Base-by-base conservation (phyloP, 169 alveolate genomes). In the Fabrea salina region DNA sequence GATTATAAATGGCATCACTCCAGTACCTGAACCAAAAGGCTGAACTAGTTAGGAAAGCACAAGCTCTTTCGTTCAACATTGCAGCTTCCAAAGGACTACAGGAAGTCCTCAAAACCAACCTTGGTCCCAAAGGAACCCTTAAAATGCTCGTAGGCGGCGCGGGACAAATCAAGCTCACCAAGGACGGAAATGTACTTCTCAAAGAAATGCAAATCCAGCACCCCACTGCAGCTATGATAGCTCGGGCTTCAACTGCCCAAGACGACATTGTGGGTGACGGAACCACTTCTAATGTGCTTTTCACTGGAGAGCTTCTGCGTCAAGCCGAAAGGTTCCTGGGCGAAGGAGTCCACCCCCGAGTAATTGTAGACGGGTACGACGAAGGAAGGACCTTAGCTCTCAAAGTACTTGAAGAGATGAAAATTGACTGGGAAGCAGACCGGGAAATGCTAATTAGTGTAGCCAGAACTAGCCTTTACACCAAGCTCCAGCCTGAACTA, bases 241-340 rank as follows among this genome's bases (percentile, higher is more conserved):
- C 99, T 43, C 88, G 99, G 75, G 99, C 99, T 22, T 98, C 99
- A 27, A 96, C 99, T 6, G 99, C 99, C 35, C 97, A 97, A 91
- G 99, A 98, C 87, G 99, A 97, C 68, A 97, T 96, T 30, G 97
- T 98, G 27, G 99, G 99, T 22, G 99, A 98, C 83, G 99, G 99
- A 3, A 97, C 99, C 33, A 96, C 99, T 43, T 94, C 99, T 39
- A 97, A 95, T 82, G 99, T 98, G 44, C 90, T 98, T 54, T 92
- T 98, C 80, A 96, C 98, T 32, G 98, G 99, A 50, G 99, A 97
- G 66, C 88, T 98, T 77, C 92, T 97, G 96, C 85, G 90, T 70
- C 92, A 92, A 79, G 95, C 96, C 39, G 94, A 92, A 68, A 90
- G 96, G 78, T 92, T 83, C 70, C 79, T 95, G 27, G 74, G 85